Conservation (phyloP, 306 rosid species). For the Trichosanthes truncata region DNA sequence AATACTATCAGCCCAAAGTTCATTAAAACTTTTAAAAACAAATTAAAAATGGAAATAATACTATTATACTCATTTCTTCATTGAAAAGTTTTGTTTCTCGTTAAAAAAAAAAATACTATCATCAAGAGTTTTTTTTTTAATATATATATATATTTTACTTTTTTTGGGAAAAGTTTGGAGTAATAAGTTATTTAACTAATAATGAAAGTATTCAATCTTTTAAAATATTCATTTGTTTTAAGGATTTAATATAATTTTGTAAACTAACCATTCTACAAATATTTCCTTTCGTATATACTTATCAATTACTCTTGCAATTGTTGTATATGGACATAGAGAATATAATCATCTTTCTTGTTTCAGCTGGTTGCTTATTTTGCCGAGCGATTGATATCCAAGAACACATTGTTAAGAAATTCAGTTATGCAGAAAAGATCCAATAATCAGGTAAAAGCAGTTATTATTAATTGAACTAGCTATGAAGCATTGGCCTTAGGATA, state of each 20-base stretch:
- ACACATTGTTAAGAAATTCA: conserved; percentile 59
- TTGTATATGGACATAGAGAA: not conserved
- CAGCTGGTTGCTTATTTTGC: conserved; percentile 67
- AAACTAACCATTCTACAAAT: not conserved
- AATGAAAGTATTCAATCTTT: not conserved
- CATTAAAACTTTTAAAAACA: not conserved
- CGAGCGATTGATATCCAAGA: conserved; percentile 58
- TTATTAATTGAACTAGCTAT: not conserved
- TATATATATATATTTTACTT: not conserved
- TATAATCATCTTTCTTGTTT: conserved; percentile 16
- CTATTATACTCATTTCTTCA: too few relatives aligned
- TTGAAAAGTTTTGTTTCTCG: too few relatives aligned
- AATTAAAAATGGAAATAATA: not conserved
- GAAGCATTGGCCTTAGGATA: not conserved
- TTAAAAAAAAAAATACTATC: too few relatives aligned
- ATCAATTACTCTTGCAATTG: not conserved
- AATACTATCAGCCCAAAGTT: not conserved
- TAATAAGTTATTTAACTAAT: not conserved
- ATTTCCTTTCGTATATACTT: not conserved
- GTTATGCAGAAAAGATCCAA: conserved; percentile 54
- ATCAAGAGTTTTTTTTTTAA: too few relatives aligned
- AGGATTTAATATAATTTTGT: not conserved
- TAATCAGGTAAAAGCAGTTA: conserved; percentile 47
- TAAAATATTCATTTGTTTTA: not conserved
- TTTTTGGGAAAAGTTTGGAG: not conserved